These are phyloP conservation scores for Boletus sp. DNA, from an alignment of 768 basidiomycete species.

Conservation along the genomic window DNA sequence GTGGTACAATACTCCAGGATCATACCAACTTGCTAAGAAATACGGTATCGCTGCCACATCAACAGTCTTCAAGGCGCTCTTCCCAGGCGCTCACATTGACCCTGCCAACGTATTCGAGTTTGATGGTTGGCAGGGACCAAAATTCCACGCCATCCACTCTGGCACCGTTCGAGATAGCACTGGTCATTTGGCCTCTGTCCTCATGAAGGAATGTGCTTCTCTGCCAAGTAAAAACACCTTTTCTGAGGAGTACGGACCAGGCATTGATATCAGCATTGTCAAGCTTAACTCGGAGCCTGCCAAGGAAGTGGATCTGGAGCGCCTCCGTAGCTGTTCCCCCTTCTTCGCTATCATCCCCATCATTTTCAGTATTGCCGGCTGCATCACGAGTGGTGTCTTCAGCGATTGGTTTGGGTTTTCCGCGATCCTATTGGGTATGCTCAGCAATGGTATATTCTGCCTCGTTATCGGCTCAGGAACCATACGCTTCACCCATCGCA, in stretches of 20 bases:
- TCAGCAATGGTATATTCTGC: slow-evolving; percentile 25
- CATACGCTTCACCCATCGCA: slow-evolving; percentile 9
- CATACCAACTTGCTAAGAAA: slow-evolving; percentile 21
- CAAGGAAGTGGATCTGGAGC: not conserved
- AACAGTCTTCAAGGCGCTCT: slow-evolving; percentile 4
- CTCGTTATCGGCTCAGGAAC: slow-evolving; percentile 16
- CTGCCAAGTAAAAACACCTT: not conserved
- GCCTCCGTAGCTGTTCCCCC: not conserved
- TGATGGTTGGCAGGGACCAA: not conserved
- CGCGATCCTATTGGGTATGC: slow-evolving; percentile 25
- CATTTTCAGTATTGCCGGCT: slow-evolving; percentile 13
- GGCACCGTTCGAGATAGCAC: slow-evolving; percentile 2
- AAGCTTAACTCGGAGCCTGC: not conserved
- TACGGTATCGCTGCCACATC: slow-evolving; percentile 20
- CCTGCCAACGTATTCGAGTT: slow-evolving; percentile 2
- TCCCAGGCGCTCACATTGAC: slow-evolving; percentile 11
- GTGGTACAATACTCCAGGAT: slow-evolving; percentile 18
- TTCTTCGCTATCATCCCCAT: slow-evolving; percentile 16
- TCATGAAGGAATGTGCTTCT: not conserved
- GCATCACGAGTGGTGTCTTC: slow-evolving; percentile 14
- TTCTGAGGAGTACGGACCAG: not conserved
- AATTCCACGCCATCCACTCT: not conserved
- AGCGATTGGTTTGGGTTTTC: slow-evolving; percentile 24
- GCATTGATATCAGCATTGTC: not conserved
- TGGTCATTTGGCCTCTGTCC: slow-evolving; percentile 5